phyloP scores from a whole-genome alignment of 2,329 filamentous ascomycete genomes.

The Alternaria ventricosa region DNA sequence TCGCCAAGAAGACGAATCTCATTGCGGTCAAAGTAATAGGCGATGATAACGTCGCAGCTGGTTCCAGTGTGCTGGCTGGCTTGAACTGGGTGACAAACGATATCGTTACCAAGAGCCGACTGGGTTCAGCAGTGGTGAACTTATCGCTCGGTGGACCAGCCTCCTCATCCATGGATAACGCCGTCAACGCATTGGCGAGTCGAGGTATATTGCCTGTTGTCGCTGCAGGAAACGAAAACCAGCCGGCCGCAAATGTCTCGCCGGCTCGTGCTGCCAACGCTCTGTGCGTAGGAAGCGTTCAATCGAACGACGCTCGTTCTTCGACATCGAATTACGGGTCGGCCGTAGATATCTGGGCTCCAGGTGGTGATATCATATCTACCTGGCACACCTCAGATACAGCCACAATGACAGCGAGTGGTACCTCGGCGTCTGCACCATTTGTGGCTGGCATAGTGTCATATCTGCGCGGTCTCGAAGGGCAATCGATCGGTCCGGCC shows the following conservation, averaged over 20 bases:
- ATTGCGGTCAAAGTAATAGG: slow-evolving; percentile 48
- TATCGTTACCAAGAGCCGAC: slow-evolving; percentile 33
- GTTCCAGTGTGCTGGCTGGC: slow-evolving; percentile 34
- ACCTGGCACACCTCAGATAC: slow-evolving; percentile 56
- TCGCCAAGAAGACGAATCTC: slow-evolving; percentile 42
- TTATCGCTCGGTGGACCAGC: slow-evolving; percentile 46
- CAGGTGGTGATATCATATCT: slow-evolving; percentile 49
- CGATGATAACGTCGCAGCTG: slow-evolving; percentile 9
- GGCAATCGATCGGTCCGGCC: slow-evolving; percentile 23
- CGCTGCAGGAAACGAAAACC: slow-evolving; percentile 46
- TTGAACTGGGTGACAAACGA: slow-evolving; percentile 45
- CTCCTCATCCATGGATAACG: slow-evolving; percentile 38
- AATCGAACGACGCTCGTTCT: slow-evolving; percentile 31
- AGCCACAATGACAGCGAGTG: slow-evolving; percentile 55
- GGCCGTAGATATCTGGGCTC: slow-evolving; percentile 48
- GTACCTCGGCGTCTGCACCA: slow-evolving; percentile 71
- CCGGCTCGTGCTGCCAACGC: slow-evolving; percentile 43
- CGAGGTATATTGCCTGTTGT: slow-evolving; percentile 44
- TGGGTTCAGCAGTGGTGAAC: slow-evolving; percentile 43
- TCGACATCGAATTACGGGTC: slow-evolving; percentile 45
- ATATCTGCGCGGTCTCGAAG: slow-evolving; percentile 67
- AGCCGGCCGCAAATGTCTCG: slow-evolving; percentile 32
- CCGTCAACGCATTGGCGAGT: slow-evolving; percentile 36
- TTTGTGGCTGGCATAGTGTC: slow-evolving; percentile 72
- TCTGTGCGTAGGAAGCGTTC: slow-evolving; percentile 46